Conservation (phyloP, 163 green algal genomes). For the Chlamydomonas reinhardtii region DNA sequence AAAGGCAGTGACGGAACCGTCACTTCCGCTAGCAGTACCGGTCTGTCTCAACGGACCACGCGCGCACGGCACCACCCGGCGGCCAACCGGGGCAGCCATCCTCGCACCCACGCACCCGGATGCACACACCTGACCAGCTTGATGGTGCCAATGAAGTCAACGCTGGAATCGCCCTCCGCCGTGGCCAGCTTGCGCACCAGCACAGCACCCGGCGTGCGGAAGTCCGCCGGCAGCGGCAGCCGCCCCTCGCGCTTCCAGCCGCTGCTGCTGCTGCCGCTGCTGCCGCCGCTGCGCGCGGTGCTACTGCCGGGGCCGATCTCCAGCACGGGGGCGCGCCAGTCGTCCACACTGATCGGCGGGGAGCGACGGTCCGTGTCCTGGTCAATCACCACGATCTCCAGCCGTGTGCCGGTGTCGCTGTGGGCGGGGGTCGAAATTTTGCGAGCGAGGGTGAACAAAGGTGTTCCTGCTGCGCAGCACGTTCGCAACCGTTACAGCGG, state of each 20-base stretch:
- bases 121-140: slow-evolving; percentile 30
- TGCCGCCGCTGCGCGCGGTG: too few relatives aligned
- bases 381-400: slow-evolving; percentile 11
- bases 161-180: not conserved
- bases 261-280: not conserved
- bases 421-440: not conserved
- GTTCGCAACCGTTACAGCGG: too few relatives aligned
- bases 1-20: too few relatives aligned
- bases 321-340: not conserved
- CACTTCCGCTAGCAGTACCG: too few relatives aligned
- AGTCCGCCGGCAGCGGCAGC: slow-evolving; percentile 9
- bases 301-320: not conserved
- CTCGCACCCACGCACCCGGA: too few relatives aligned
- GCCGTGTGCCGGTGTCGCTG: not conserved
- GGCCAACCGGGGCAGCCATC: too few relatives aligned
- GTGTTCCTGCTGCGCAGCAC: too few relatives aligned
- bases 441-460: too few relatives aligned
- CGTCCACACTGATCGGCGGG: not conserved
- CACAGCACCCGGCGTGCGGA: slow-evolving; percentile 14
- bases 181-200: slow-evolving; percentile 9
- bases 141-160: slow-evolving; percentile 39
- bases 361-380: not conserved
- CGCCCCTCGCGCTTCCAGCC: slow-evolving; percentile 36
- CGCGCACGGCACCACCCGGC: too few relatives aligned
- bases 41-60: too few relatives aligned